These are phyloP conservation scores for Astrocystis sublimbata DNA, from an alignment of 495 filamentous ascomycete species.

Conservation along the genomic window DNA sequence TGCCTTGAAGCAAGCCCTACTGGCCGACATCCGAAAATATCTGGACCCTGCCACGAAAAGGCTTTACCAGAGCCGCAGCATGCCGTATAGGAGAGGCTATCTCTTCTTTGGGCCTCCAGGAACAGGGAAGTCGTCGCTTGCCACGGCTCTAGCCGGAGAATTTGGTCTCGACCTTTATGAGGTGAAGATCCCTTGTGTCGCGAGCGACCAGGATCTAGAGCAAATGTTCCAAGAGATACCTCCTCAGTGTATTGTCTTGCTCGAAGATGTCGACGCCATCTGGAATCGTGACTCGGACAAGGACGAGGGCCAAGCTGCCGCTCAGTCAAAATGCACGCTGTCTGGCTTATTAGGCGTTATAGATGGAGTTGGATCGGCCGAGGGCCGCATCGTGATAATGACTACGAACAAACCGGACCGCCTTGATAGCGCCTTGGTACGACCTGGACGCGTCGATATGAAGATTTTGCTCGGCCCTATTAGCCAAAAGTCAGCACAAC, in stretches of 20 bases:
- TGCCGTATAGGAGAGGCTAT: slow-evolving; percentile 66
- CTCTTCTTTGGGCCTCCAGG: slow-evolving; percentile 67
- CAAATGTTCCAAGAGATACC: slow-evolving; percentile 61
- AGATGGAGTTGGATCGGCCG: slow-evolving; percentile 68
- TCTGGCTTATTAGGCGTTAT: slow-evolving; percentile 71
- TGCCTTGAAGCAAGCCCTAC: slow-evolving; percentile 62
- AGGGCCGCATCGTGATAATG: slow-evolving; percentile 74
- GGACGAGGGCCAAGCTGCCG: slow-evolving; percentile 29
- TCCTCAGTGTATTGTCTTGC: slow-evolving; percentile 61
- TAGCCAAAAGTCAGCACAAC: slow-evolving; percentile 41
- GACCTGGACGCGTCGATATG: slow-evolving; percentile 70
- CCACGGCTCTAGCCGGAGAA: slow-evolving; percentile 62
- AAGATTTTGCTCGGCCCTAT: slow-evolving; percentile 60
- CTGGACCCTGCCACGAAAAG: slow-evolving; percentile 66
- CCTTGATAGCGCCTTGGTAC: slow-evolving; percentile 66
- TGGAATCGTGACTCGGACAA: slow-evolving; percentile 43
- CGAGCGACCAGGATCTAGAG: slow-evolving; percentile 49
- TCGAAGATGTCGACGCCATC: slow-evolving; percentile 69
- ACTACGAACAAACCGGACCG: slow-evolving; percentile 70
- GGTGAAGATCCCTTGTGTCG: slow-evolving; percentile 55
- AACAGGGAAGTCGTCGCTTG: slow-evolving; percentile 66
- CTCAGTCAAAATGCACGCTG: slow-evolving; percentile 48
- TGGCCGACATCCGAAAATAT: slow-evolving; percentile 78
- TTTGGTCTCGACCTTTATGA: slow-evolving; percentile 67
- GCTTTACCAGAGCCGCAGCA: slow-evolving; percentile 69